Evolutionary conservation across 495 filamentous ascomycete species (phyloP).

Genomic region (Penicillium turbatum): DNA sequence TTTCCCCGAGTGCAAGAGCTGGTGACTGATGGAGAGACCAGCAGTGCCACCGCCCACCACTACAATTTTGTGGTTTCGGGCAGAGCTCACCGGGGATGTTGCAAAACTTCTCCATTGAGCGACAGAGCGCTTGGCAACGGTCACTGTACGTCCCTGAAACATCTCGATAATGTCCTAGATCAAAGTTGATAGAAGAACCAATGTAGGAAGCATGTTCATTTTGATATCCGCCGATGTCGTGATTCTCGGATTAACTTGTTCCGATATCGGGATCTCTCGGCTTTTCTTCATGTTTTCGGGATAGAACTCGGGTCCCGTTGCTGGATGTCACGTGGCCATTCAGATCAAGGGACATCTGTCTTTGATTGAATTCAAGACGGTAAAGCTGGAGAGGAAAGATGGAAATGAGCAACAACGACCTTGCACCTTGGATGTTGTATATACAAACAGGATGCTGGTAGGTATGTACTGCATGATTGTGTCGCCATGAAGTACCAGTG

Average conservation of each 20-base stretch:
- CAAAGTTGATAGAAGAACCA: not conserved
- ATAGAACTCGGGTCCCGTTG: not conserved
- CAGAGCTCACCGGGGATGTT: constrained; percentile 35
- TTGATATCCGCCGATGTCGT: constrained; percentile 1
- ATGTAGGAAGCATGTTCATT: not conserved
- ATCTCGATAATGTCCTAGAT: constrained; percentile 6
- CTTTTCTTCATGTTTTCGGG: not conserved
- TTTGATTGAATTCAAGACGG: too few relatives aligned
- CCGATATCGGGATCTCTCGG: constrained; percentile 1
- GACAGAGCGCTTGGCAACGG: constrained; percentile 14
- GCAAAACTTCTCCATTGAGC: constrained; percentile 32
- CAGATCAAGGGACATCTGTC: too few relatives aligned
- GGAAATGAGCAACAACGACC: too few relatives aligned
- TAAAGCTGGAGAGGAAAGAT: too few relatives aligned
- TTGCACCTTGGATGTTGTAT: too few relatives aligned
- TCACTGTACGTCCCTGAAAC: constrained; percentile 18
- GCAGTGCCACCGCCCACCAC: constrained; percentile 61
- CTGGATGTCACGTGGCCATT: too few relatives aligned
- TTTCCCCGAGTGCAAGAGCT: constrained; percentile 53
- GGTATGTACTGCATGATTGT: too few relatives aligned
- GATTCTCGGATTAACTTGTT: constrained; percentile 3
- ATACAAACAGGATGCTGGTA: too few relatives aligned
- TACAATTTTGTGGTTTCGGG: constrained; percentile 56
- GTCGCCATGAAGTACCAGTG: too few relatives aligned
- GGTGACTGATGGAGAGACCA: constrained; percentile 58